Evolutionary conservation across 192 early-diverging fungal species (phyloP).

Genomic region (Funneliformis geosporum): DNA sequence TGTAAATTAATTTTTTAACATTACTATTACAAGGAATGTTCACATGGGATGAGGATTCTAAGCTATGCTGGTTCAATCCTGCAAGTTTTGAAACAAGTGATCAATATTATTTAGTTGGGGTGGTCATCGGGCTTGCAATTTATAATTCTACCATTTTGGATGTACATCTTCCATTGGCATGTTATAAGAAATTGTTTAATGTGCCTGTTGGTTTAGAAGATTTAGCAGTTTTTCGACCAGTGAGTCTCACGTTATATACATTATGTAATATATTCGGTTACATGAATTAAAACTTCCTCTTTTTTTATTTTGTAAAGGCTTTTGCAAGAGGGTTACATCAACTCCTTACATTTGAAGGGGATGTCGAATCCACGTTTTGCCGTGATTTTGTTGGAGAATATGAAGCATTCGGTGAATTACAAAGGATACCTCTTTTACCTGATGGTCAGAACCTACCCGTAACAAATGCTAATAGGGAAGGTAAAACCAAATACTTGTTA

Average conservation of each 20-base stretch:
- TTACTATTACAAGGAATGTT: conserved; percentile 57
- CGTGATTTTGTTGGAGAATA: conserved; percentile 77
- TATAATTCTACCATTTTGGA: conserved; percentile 95
- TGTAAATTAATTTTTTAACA: conserved; percentile 10
- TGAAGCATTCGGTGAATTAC: conserved; percentile 68
- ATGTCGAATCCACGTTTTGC: conserved; percentile 85
- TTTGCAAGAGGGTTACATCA: conserved; percentile 82
- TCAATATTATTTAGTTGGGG: conserved; percentile 90
- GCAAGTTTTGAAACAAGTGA: conserved; percentile 72
- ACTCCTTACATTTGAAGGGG: conserved; percentile 74
- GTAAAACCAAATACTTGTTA: background rate
- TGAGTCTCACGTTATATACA: conserved; percentile 19
- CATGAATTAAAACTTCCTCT: background rate
- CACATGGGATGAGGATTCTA: conserved; percentile 64
- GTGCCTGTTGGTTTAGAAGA: conserved; percentile 75
- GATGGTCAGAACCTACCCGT: conserved; percentile 62
- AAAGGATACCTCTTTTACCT: conserved; percentile 64
- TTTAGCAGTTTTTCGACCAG: conserved; percentile 70
- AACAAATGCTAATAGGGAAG: conserved; percentile 58
- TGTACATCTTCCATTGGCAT: conserved; percentile 74
- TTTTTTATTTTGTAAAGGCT: conserved; percentile 37
- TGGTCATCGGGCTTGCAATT: conserved; percentile 89
- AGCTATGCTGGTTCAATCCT: conserved; percentile 76
- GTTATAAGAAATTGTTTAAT: conserved; percentile 90
- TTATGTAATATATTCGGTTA: background rate